Evolutionary conservation across 1,284 basidiomycete genomes (phyloP).

Genomic region (Sparassis latifolia): DNA sequence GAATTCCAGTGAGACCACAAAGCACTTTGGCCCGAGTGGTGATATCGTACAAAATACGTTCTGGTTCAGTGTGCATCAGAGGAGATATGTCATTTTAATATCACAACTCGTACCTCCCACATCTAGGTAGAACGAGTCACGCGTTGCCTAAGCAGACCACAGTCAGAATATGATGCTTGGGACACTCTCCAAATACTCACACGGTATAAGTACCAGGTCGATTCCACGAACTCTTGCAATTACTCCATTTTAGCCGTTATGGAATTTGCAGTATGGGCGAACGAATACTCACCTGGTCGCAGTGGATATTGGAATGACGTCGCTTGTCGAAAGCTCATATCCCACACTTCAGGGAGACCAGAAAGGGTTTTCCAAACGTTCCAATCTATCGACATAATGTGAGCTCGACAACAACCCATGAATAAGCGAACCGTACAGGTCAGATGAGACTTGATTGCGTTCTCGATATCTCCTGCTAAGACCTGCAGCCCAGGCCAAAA

Average conservation of each 20-base stretch:
- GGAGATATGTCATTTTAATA: background rate
- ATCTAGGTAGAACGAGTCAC: slow-evolving; percentile 86
- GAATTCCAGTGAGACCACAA: slow-evolving; percentile 81
- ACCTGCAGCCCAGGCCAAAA: slow-evolving; percentile 90
- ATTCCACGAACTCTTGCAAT: slow-evolving; percentile 76
- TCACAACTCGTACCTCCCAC: slow-evolving; percentile 45
- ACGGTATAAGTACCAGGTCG: slow-evolving; percentile 89
- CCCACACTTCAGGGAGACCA: slow-evolving; percentile 87
- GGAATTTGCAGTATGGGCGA: background rate
- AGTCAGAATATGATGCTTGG: background rate
- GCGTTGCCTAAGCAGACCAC: slow-evolving; percentile 64
- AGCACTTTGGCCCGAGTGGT: slow-evolving; percentile 67
- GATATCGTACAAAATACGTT: slow-evolving; percentile 76
- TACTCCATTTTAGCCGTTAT: background rate
- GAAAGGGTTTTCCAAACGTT: slow-evolving; percentile 83
- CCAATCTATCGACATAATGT: slow-evolving; percentile 52
- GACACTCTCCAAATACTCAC: slow-evolving; percentile 35
- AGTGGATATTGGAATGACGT: slow-evolving; percentile 82
- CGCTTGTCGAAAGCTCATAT: slow-evolving; percentile 65
- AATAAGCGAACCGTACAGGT: slow-evolving; percentile 48
- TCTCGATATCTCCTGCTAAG: slow-evolving; percentile 83
- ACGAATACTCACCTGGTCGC: slow-evolving; percentile 52
- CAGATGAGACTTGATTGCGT: slow-evolving; percentile 81
- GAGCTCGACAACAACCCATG: background rate
- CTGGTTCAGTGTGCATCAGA: slow-evolving; percentile 21